A percentile compares a stretch with the other conserved stretches of the same genome.
phyloP scores from a whole-genome alignment of 2,329 filamentous ascomycete species.

The Stachybotrys echinatus region DNA sequence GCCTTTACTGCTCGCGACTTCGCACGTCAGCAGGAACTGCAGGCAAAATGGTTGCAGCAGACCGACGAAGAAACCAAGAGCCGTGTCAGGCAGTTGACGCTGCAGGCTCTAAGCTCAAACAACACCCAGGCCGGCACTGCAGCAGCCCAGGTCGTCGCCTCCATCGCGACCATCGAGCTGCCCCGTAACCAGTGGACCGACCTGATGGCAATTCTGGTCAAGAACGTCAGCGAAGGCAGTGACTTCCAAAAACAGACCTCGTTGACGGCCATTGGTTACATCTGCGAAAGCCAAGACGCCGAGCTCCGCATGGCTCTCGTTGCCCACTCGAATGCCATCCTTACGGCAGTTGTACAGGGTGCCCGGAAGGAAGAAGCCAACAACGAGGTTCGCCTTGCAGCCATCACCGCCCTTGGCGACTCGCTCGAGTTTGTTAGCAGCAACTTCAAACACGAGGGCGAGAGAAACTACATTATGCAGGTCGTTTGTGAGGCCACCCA shows the following conservation, averaged over 20 bases:
- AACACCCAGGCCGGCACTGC: conserved; percentile 82
- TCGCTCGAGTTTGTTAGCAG: conserved; percentile 96
- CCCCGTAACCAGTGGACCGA: conserved; percentile 91
- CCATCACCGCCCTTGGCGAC: conserved; percentile 90
- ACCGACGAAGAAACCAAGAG: conserved; percentile 78
- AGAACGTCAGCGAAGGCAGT: conserved; percentile 82
- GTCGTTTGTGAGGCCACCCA: conserved; percentile 99
- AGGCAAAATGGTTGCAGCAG: conserved; percentile 86
- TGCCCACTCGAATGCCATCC: conserved; percentile 91
- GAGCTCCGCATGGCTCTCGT: conserved; percentile 78
- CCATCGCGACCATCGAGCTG: conserved; percentile 91
- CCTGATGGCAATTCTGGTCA: conserved; percentile 81
- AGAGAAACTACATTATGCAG: conserved; percentile 99
- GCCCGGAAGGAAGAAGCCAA: conserved; percentile 95
- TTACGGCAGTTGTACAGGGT: conserved; percentile 96
- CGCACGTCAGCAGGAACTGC: conserved; percentile 79
- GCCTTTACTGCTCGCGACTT: conserved; percentile 93
- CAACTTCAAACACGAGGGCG: conserved; percentile 98
- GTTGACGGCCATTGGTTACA: conserved; percentile 93
- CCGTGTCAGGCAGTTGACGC: conserved; percentile 82
- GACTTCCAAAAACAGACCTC: conserved; percentile 92
- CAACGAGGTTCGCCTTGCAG: conserved; percentile 82
- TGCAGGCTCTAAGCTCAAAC: conserved; percentile 76
- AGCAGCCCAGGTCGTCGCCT: conserved; percentile 90
- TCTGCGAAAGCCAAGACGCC: conserved; percentile 90